Evolutionary conservation across 2,329 filamentous ascomycete species (phyloP).

Genomic region (Fusarium sp.): DNA sequence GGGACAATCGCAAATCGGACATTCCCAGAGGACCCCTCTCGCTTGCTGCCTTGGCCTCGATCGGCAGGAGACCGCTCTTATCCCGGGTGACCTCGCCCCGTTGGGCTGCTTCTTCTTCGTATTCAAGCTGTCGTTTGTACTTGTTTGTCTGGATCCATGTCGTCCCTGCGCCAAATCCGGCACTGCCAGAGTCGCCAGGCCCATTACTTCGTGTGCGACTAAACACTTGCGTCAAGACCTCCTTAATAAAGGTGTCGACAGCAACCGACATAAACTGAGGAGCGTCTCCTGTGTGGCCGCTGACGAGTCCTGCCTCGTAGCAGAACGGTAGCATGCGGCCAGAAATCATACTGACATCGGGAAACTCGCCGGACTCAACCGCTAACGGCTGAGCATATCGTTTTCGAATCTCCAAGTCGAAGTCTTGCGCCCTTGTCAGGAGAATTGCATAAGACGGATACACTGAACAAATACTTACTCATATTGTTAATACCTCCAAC

Average conservation of each 20-base stretch:
- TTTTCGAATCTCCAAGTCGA: constrained; percentile 78
- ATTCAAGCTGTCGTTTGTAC: constrained; percentile 81
- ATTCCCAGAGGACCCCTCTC: constrained; percentile 82
- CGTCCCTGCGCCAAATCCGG: constrained; percentile 76
- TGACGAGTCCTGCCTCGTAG: constrained; percentile 75
- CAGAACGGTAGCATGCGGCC: constrained; percentile 78
- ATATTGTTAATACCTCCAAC: constrained; percentile 85
- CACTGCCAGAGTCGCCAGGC: constrained; percentile 73
- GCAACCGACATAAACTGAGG: constrained; percentile 76
- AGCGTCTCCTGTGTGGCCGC: constrained; percentile 72
- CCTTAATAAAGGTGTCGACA: constrained; percentile 78
- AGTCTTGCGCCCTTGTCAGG: constrained; percentile 63
- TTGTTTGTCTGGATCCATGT: constrained; percentile 84
- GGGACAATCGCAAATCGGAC: constrained; percentile 82
- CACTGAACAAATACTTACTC: constrained; percentile 68
- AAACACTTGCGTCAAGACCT: constrained; percentile 75
- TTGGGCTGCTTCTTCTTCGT: constrained; percentile 81
- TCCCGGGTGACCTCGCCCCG: constrained; percentile 83
- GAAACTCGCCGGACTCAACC: constrained; percentile 79
- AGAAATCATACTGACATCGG: constrained; percentile 75
- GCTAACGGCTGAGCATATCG: constrained; percentile 76
- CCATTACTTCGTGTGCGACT: constrained; percentile 77
- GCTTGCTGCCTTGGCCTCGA: constrained; percentile 83
- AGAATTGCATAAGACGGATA: neutral
- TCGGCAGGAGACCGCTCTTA: constrained; percentile 82